A percentile compares a stretch with the other conserved stretches of the same genome.
These are phyloP conservation scores for Phyllostachys edulis DNA, from an alignment of 176 grass and related monocot genomes.

Conservation along the genomic window DNA sequence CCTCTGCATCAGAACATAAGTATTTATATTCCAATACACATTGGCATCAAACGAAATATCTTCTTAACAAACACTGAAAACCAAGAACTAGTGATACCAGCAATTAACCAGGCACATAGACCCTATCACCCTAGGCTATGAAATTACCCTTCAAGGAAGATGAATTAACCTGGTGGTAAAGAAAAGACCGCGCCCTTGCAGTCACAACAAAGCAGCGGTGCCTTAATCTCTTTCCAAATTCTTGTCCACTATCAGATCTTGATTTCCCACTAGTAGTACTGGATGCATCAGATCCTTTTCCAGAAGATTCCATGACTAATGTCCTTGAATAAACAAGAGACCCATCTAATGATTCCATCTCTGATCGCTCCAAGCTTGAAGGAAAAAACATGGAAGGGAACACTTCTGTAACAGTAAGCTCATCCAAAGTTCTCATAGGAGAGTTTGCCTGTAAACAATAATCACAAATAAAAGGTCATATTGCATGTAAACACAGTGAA, in stretches of 20 bases:
- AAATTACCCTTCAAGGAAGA: conserved; percentile 21
- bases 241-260: conserved; percentile 24
- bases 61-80: too few species aligned
- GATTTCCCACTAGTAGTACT: conserved; percentile 35
- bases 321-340: conserved; percentile 55
- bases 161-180: conserved; percentile 88
- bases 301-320: conserved; percentile 45
- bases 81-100: too few species aligned
- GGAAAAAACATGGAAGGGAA: conserved; percentile 84
- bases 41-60: too few species aligned
- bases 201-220: conserved; percentile 87
- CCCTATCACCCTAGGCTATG: not conserved
- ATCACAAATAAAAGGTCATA: conserved; percentile 6
- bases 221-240: conserved; percentile 71
- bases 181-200: conserved; percentile 83
- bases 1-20: not conserved
- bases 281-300: conserved; percentile 40
- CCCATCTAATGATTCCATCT: conserved; percentile 57
- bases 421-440: conserved; percentile 87
- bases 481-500: conserved; percentile 9
- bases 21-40: not conserved
- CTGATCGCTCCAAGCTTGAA: conserved; percentile 64
- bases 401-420: conserved; percentile 86
- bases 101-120: conserved; percentile 3
- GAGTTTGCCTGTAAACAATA: conserved; percentile 76